A percentile compares a stretch with the other conserved stretches of the same genome.
These are phyloP conservation scores for Blastomyces parvus DNA, from an alignment of 2,329 filamentous ascomycete species.

Conservation along the genomic window DNA sequence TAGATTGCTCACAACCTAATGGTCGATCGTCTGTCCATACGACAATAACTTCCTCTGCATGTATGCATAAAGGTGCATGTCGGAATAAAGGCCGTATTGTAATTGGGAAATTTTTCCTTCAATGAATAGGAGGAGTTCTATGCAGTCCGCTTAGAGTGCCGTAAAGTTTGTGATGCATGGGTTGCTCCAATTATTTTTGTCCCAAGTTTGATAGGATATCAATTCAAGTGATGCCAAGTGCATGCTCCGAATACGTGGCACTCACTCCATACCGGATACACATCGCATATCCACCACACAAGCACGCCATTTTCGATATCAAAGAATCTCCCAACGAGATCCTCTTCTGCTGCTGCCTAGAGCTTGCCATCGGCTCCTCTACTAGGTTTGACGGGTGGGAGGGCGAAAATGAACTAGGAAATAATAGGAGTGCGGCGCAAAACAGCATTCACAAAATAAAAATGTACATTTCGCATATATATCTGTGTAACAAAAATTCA, in stretches of 20 bases:
- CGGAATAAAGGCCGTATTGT: background rate
- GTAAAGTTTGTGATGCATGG: background rate
- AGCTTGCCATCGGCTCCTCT: background rate
- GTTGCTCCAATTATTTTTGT: background rate
- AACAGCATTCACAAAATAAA: background rate
- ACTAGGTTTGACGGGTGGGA: background rate
- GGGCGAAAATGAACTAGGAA: background rate
- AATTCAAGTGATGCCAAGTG: background rate
- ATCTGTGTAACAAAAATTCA: background rate
- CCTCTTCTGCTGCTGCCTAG: background rate
- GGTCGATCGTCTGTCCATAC: background rate
- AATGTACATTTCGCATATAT: background rate
- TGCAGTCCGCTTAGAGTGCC: background rate
- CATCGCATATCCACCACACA: background rate
- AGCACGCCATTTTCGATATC: background rate
- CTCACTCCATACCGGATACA: background rate
- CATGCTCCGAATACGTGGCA: background rate
- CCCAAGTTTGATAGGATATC: background rate
- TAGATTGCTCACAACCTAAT: background rate
- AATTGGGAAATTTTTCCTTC: background rate
- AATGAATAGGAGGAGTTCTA: background rate
- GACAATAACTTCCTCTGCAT: background rate
- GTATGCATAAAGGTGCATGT: background rate
- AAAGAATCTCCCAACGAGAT: background rate
- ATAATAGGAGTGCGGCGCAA: background rate